Conservation (phyloP, 176 grass and related monocot species). For the Otatea glauca region DNA sequence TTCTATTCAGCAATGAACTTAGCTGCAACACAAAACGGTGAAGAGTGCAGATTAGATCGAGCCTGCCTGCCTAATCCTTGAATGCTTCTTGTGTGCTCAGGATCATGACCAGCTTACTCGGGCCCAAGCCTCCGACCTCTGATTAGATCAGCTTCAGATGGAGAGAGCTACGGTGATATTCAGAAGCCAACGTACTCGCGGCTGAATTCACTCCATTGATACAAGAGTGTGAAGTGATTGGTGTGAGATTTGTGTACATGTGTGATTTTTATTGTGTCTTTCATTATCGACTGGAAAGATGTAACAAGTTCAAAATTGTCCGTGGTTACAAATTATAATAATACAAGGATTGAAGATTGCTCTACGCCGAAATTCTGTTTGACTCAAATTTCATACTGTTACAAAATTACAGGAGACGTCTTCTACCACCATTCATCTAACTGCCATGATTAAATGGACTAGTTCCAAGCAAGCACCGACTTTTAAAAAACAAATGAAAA, state of each 20-base stretch:
- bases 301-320: background rate
- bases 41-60: background rate
- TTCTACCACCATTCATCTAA: no score
- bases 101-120: background rate
- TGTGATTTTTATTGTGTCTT: background rate
- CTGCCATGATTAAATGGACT: background rate
- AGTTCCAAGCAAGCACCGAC: background rate
- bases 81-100: background rate
- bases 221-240: conserved; percentile 3
- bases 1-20: background rate
- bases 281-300: background rate
- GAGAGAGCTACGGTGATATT: background rate
- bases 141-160: conserved; percentile 22
- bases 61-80: background rate
- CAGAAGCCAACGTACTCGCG: conserved; percentile 13
- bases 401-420: no score
- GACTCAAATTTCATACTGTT: background rate
- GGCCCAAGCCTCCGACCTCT: background rate
- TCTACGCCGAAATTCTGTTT: background rate
- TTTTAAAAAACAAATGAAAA: background rate
- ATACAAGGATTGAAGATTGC: background rate
- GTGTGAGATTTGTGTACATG: conserved; percentile 5
- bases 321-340: background rate
- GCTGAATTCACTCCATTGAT: conserved; percentile 4
- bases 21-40: background rate